phyloP scores from a whole-genome alignment of 768 basidiomycete genomes.

The Boletus huronensis region DNA sequence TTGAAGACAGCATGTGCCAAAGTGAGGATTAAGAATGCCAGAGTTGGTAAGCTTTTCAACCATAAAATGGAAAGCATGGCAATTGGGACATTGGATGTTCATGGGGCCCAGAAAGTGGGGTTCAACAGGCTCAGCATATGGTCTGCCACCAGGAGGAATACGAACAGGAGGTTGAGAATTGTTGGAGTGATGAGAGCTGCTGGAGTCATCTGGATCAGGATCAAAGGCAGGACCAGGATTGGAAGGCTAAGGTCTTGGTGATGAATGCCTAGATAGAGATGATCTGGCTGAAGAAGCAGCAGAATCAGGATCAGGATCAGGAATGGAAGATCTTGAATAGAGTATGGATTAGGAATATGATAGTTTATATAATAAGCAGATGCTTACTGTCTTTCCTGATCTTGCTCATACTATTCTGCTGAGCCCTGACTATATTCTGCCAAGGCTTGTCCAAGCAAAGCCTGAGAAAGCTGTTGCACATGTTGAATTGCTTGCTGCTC shows the following conservation, averaged over 20 bases:
- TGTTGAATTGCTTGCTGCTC: not conserved
- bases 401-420: slow-evolving; percentile 2
- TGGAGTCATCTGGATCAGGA: no score
- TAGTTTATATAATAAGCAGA: no score
- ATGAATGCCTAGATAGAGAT: no score
- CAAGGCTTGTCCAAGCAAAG: not conserved
- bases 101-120: slow-evolving; percentile 1
- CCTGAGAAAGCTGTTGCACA: not conserved
- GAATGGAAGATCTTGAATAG: no score
- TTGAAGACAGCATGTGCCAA: slow-evolving; percentile 30
- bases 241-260: no score
- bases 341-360: no score
- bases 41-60: slow-evolving; percentile 9
- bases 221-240: no score
- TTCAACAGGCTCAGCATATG: slow-evolving; percentile 12
- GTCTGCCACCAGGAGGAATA: slow-evolving; percentile 8
- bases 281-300: no score
- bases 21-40: not conserved
- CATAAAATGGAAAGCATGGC: slow-evolving; percentile 19
- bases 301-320: no score
- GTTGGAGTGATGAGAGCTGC: no score
- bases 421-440: not conserved
- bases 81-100: slow-evolving; percentile 10
- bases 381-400: not conserved
- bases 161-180: not conserved